phyloP scores from a whole-genome alignment of 2,329 filamentous ascomycete species.

The Cladosporium sp. region DNA sequence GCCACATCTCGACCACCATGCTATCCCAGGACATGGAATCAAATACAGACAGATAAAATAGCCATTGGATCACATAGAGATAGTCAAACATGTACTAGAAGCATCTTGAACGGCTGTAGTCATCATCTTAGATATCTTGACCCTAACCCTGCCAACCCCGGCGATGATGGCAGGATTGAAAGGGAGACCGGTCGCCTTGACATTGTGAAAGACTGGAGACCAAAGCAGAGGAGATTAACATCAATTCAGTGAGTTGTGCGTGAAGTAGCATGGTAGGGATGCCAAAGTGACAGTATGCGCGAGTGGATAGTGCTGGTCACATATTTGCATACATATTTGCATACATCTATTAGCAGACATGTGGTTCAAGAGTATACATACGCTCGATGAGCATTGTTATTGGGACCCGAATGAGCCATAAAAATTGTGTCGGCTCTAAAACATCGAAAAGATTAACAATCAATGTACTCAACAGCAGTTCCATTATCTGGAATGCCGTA shows the following conservation, averaged over 20 bases:
- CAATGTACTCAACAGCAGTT: too few relatives aligned
- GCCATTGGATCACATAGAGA: accelerated
- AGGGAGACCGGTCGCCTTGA: not conserved
- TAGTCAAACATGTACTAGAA: not conserved
- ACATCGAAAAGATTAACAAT: too few relatives aligned
- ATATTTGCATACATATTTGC: too few relatives aligned
- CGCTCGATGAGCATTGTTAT: too few relatives aligned
- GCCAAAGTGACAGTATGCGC: not conserved
- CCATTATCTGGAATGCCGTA: too few relatives aligned
- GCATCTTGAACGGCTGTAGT: not conserved
- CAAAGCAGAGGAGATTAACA: not conserved
- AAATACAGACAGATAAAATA: not conserved
- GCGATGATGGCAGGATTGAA: not conserved
- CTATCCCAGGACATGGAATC: not conserved
- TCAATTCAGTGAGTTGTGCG: not conserved
- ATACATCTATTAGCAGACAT: too few relatives aligned
- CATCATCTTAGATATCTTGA: not conserved
- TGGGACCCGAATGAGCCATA: too few relatives aligned
- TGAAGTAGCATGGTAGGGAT: not conserved
- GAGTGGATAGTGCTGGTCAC: too few relatives aligned
- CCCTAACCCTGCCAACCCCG: not conserved
- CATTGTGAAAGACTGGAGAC: not conserved
- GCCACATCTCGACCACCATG: not conserved
- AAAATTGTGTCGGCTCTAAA: too few relatives aligned
- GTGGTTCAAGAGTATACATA: too few relatives aligned